These are phyloP conservation scores for Ophiostoma montium DNA, from an alignment of 2,329 filamentous ascomycete genomes.

Conservation along the genomic window DNA sequence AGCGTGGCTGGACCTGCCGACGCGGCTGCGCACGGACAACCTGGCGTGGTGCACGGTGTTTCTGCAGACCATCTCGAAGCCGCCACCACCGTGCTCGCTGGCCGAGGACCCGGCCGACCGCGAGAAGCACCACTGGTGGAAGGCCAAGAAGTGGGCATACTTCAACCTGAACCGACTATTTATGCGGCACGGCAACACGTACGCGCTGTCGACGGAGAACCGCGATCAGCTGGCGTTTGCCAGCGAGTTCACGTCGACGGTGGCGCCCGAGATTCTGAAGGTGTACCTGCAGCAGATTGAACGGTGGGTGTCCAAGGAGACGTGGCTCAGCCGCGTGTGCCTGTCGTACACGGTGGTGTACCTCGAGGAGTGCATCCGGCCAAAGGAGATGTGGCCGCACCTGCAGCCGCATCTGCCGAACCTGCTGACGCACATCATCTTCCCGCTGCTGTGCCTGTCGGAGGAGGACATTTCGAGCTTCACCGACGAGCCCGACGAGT, in stretches of 20 bases:
- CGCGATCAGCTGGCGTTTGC: constrained; percentile 65
- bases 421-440: constrained; percentile 85
- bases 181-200: constrained; percentile 87
- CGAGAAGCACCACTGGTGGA: constrained; percentile 97
- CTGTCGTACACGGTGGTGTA: constrained; percentile 89
- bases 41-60: constrained; percentile 96
- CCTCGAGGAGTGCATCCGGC: constrained; percentile 92
- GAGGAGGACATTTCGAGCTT: constrained; percentile 91
- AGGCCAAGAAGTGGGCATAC: constrained; percentile 99
- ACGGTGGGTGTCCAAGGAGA: constrained; percentile 89
- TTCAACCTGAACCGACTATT: constrained; percentile 94
- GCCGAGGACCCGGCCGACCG: constrained; percentile 67
- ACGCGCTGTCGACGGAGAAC: constrained; percentile 57
- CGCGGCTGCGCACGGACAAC: constrained; percentile 64
- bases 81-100: constrained; percentile 66
- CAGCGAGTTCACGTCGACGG: constrained; percentile 78
- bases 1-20: constrained; percentile 82
- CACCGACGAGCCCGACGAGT: constrained; percentile 87
- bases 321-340: constrained; percentile 89
- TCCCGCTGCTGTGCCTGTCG: constrained; percentile 85
- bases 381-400: constrained; percentile 92
- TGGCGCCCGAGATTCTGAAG: constrained; percentile 92
- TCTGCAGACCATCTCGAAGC: constrained; percentile 75
- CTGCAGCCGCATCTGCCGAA: constrained; percentile 88
- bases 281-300: constrained; percentile 90